Base-by-base conservation (phyloP, 768 basidiomycete species). In the Strobilomyces dryophilus region DNA sequence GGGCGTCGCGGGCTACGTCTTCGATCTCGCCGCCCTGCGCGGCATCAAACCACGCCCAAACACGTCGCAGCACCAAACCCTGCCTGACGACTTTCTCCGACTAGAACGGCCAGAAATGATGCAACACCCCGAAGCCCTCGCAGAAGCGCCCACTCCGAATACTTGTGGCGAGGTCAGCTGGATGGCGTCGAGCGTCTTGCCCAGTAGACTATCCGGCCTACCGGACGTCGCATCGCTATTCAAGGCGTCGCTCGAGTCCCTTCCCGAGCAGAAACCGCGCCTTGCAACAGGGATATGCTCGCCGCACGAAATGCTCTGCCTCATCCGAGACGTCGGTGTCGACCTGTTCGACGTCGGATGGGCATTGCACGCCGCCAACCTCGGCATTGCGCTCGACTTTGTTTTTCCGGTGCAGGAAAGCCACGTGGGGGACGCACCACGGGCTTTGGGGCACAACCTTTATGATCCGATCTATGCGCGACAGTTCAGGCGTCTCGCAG, bases 361-460 rank as follows among this genome's bases (percentile, higher is more conserved):
- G 84, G 89, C 82, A 0, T 80, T 84, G 54, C 68, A 73, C 4
- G 83, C 85, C 0, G 88, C 88, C 1, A 76, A 82, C 47, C 57
- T 81, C 3, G 92, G 92, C 12, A 71, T 93, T 15, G 89, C 85
- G 0, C 73, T 95, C 8, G 92, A 93, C 61, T 92, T 94, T 64
- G 63, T 61, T 4, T 93, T 95, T 65, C 91, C 89, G 0, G 76
- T 68, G 8, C 59, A 61, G 0, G 54, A 58, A 9, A 26, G 37
- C 26, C 47, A 52, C 11, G 53, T 29, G 8, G 43, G 17, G 20
- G 36, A 39, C 5, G 21, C 24, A 8, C 61, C 46, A 18, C 42
- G 27, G n/a, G 21, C 41, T 7, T 59, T 92, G 8, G 92, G 89
- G 0, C 83, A 88, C 57, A 92, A 92, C 56, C 66, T 95, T 4